Base-by-base conservation (phyloP, 2,329 filamentous ascomycete species). In the Eutypa lata region DNA sequence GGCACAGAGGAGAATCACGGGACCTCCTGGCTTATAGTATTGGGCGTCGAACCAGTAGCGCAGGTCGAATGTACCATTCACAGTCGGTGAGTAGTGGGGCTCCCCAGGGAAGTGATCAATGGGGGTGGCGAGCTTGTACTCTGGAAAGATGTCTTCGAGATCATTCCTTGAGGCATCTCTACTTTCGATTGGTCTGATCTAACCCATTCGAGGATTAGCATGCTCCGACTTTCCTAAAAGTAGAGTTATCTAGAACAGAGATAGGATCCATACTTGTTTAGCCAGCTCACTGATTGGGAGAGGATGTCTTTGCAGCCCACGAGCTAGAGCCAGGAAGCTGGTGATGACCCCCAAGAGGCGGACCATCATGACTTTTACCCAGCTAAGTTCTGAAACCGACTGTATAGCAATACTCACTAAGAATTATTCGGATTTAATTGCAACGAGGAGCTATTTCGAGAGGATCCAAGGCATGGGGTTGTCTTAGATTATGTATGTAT, bases 71-170 rank as follows among this genome's bases (percentile, higher is more conserved):
- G 73, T 80, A 24, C 69, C 86, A 59, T 87, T 74, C 8, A 80
- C 83, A 68, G 95, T 90, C 35, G 91, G 90, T 67, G 87, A 88
- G 65, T 95, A 95, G 47, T 77, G 74, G 2, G 84, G 81, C 51
- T 91, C 87, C 64, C 93, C 90, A 71, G 89, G 89, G 72, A 94
- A 95, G 66, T 94, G 89, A 68, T 96, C 90, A 33, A 95, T 76
- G 16, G 81, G 81, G 3, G 81, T 78, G 16, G 66, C 65, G 35
- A 78, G 61, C 48, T 69, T 74, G 62, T 73, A 68, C 6, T 67
- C 70, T 8, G 70, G 70, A 56, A 76, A 78, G 19, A 57, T 48
- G 16, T 53, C 51, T 42, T 58, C 26, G 16, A 55, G 54, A 26
- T 61, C 58, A 38, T 49, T 35, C 6, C 62, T 51, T 47, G 57